Evolutionary conservation across 352 stramenopile genomes (phyloP), one percentile per base, ranked within the genome.

Genomic region (Globisporangium recalcitrans): DNA sequence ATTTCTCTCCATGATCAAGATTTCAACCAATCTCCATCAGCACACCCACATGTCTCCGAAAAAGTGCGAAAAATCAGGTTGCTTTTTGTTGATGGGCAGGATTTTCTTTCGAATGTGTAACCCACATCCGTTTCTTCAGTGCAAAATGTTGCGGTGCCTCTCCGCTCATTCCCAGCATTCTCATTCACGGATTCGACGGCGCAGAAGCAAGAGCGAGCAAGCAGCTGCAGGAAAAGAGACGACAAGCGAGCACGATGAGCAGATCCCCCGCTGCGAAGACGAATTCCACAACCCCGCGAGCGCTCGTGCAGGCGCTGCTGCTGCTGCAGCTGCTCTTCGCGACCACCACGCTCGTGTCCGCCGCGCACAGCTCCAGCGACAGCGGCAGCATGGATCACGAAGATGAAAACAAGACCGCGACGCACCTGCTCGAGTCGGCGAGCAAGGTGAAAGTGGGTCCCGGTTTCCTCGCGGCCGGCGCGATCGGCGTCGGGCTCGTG

Each of bases 391-490:
- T 22, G 16, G 49, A 38, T 34, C 6, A 44, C 42, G 31, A 58
- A 26, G 24, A 61, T 32, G 46, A 67, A 7, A 62, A 67, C 62
- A 67, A 67, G 53, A 67, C 62, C 6, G 62, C 67, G 21, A 63
- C 62, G 10, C 66, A 68, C 34, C 48, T 78, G 22, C 31, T 78
- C n/a, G 65, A 71, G 16, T 63, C 65, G 21, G 69, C 68, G 5
- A 53, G 44, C 29, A 62, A 65, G 27, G 61, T 80, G 40, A 66
- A 75, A 44, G 47, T 80, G 54, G 72, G 52, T 0, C 72, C 72
- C 2, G 66, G 72, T 32, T 71, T 83, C 49, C 53, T 73, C 2
- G 65, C 75, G n/a, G 68, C 70, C 13, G 13, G 74, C 7, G 75
- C 71, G 2, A 73, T 85, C 47, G 48, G 58, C n/a, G 52, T 63